These are phyloP conservation scores for Gaillardinia entomophila DNA, from an alignment of 805 yeast genomes.

Conservation along the genomic window DNA sequence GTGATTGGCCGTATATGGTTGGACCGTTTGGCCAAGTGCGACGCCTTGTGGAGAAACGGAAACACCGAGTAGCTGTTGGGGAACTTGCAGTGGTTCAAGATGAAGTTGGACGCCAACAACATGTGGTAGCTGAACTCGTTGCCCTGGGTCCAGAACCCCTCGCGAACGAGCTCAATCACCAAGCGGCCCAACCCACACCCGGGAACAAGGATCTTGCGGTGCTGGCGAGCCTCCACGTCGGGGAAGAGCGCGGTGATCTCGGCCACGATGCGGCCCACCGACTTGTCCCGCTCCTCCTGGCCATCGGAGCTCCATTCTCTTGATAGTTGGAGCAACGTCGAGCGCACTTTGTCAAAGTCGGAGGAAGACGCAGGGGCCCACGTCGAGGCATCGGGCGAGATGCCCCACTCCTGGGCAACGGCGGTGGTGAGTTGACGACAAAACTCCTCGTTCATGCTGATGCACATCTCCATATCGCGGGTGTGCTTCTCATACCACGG, in stretches of 20 bases:
- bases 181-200: constrained; percentile 63
- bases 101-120: constrained; percentile 50
- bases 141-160: constrained; percentile 61
- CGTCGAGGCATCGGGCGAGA: constrained; percentile 21
- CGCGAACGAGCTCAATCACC: constrained; percentile 46
- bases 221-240: constrained; percentile 24
- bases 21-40: constrained; percentile 40
- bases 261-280: constrained; percentile 33
- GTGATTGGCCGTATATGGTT: constrained; percentile 45
- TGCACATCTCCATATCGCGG: constrained; percentile 33
- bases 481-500: constrained; percentile 48
- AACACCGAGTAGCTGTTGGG: constrained; percentile 37
- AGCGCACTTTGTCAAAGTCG: constrained; percentile 54
- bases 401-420: constrained; percentile 49
- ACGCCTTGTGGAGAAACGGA: constrained; percentile 51
- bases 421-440: constrained; percentile 35
- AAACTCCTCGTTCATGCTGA: constrained; percentile 41
- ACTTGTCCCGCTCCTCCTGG: constrained; percentile 32
- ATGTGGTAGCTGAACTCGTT: constrained; percentile 64
- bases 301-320: constrained; percentile 64
- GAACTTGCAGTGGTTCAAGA: constrained; percentile 43
- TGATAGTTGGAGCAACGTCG: constrained; percentile 49
- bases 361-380: constrained; percentile 38
- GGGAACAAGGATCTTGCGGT: constrained; percentile 47
- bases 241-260: constrained; percentile 34